Evolutionary conservation across 139 green algal species (phyloP), one percentile per base, ranked within the genome.

Genomic region (Closterium sp.): DNA sequence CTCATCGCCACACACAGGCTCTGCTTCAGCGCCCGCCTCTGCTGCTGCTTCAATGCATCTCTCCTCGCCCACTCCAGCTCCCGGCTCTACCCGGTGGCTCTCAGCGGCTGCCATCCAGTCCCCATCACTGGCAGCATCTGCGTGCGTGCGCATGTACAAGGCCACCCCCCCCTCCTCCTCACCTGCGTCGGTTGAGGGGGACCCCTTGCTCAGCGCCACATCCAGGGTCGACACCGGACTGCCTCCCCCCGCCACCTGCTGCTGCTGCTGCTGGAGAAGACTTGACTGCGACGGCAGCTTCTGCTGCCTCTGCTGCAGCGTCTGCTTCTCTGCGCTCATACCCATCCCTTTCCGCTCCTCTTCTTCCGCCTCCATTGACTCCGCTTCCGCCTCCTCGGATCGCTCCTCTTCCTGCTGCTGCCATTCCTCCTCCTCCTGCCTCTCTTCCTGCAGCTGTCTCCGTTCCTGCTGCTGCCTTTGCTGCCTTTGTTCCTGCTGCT

Each of bases 171-270:
- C 55, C 12, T 76, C 86, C 86, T 84, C 30, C 35, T 84, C 55
- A 31, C 28, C 30, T 32, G 28, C 30, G 21, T 84, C 66, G 31
- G 86, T 84, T 84, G 32, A 84, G 32, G 32, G 86, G 86, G 31
- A 84, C 66, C 66, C 32, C 35, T 84, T 32, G n/a, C 66, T 55
- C 30, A 89, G n/a, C 35, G 66, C 32, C 28, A 85, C 86, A 32
- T 89, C 32, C 55, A 89, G 86, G 83, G 86, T 89, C 86, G 28
- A 89, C n/a, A 84, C n/a, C 0, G 31, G 66, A 10, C 32, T 55
- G 28, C 86, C 9, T 25, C 86, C 30, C 35, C 28, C 66, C 32
- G 86, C 66, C 55, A 16, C 84, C 33, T 35, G 33, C 84, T 87
- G 33, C 33, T 35, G 33, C 84, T 87, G 33, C 33, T 35, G 33